phyloP scores from a whole-genome alignment of 2,329 filamentous ascomycete genomes.

The Diplodia mutila region DNA sequence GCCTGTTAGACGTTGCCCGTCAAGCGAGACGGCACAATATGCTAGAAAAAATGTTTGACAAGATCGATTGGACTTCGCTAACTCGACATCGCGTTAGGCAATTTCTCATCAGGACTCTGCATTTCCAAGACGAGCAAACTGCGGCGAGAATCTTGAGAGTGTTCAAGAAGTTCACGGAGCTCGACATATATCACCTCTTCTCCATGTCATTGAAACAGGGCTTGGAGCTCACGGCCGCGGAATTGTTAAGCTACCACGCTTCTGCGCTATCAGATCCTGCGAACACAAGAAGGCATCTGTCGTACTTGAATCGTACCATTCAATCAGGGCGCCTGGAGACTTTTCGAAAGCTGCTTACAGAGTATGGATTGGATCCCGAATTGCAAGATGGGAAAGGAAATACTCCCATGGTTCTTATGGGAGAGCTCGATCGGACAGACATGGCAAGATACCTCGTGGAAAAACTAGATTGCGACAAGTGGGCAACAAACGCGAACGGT shows the following conservation, averaged over 20 bases:
- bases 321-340: background rate
- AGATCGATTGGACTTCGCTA: background rate
- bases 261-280: background rate
- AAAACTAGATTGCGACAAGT: background rate
- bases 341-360: background rate
- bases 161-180: background rate
- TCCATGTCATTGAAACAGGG: background rate
- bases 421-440: background rate
- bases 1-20: background rate
- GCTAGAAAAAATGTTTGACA: background rate
- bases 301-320: background rate
- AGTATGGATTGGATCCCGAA: background rate
- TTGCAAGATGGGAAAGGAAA: background rate
- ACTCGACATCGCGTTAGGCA: no score
- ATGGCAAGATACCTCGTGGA: background rate
- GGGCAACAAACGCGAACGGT: background rate
- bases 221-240: background rate
- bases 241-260: background rate
- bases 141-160: background rate
- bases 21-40: background rate
- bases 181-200: background rate
- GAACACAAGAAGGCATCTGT: background rate
- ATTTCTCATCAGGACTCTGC: background rate
- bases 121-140: background rate
- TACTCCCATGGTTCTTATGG: background rate